These are phyloP conservation scores for Aspergillus incahuasiensis DNA, from an alignment of 495 filamentous ascomycete genomes.

Conservation along the genomic window DNA sequence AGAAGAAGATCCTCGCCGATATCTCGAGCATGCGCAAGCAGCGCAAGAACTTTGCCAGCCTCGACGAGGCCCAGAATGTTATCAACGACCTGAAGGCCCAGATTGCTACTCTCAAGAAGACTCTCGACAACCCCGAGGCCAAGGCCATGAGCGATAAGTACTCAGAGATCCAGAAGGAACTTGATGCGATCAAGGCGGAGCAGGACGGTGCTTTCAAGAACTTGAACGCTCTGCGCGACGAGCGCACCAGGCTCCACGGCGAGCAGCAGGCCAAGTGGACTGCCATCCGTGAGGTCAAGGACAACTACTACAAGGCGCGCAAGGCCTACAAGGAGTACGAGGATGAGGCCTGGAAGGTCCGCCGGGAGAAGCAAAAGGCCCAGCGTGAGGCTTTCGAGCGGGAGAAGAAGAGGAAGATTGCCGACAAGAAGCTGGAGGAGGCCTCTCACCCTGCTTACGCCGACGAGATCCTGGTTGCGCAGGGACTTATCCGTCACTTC, in stretches of 20 bases:
- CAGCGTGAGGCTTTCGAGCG: conserved; percentile 71
- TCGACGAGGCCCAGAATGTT: conserved; percentile 74
- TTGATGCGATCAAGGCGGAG: conserved; percentile 83
- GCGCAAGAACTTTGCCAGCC: conserved; percentile 79
- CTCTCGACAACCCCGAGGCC: conserved; percentile 85
- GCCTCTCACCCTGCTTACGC: conserved; percentile 83
- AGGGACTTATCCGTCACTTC: conserved; percentile 83
- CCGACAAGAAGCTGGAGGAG: conserved; percentile 81
- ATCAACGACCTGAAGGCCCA: conserved; percentile 82
- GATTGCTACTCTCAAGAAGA: conserved; percentile 79
- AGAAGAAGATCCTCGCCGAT: conserved; percentile 86
- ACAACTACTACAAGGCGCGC: conserved; percentile 72
- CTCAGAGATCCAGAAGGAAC: conserved; percentile 72
- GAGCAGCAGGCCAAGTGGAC: conserved; percentile 81
- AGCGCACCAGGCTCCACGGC: conserved; percentile 72
- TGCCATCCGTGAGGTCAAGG: conserved; percentile 76
- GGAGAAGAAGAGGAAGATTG: conserved; percentile 74
- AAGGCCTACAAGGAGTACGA: conserved; percentile 78
- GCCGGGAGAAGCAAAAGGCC: conserved; percentile 71
- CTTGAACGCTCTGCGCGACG: conserved; percentile 80
- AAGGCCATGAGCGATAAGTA: conserved; percentile 83
- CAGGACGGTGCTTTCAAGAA: conserved; percentile 84
- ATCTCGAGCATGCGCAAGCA: conserved; percentile 78
- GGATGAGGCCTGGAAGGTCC: conserved; percentile 65
- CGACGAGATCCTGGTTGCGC: conserved; percentile 83